Conservation (phyloP, 371 early-diverging fungal genomes). For the Ecytonucleospora hepatopenaei region DNA sequence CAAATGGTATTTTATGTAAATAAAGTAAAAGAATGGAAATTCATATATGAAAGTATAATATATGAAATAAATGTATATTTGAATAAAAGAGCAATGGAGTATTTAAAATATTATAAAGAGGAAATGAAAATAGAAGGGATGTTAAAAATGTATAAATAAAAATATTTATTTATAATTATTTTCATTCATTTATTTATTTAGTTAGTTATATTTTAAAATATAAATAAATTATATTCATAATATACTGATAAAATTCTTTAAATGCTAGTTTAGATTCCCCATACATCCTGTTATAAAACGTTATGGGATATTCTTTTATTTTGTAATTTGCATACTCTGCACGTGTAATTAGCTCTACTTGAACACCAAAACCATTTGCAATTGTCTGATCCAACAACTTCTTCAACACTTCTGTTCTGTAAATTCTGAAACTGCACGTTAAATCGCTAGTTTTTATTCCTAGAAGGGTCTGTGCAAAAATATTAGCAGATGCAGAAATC, state of each 20-base stretch:
- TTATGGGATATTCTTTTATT: slow-evolving; percentile 65
- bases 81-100: background rate
- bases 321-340: slow-evolving; percentile 72
- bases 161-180: too few species aligned
- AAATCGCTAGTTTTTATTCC: slow-evolving; percentile 75
- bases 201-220: background rate
- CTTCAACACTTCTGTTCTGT: slow-evolving; percentile 74
- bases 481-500: slow-evolving; percentile 88
- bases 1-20: background rate
- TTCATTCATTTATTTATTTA: background rate
- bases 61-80: background rate
- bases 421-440: slow-evolving; percentile 87
- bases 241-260: slow-evolving; percentile 5
- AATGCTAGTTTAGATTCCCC: slow-evolving; percentile 47
- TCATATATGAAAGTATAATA: background rate
- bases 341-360: slow-evolving; percentile 97
- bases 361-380: slow-evolving; percentile 91
- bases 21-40: background rate
- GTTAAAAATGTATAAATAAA: too few species aligned
- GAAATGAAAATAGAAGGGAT: too few species aligned
- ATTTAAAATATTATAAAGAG: background rate
- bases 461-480: slow-evolving; percentile 73
- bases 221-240: background rate
- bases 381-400: slow-evolving; percentile 69
- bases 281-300: slow-evolving; percentile 48